phyloP scores from a whole-genome alignment of 495 filamentous ascomycete genomes.

The Penicillium canescens region DNA sequence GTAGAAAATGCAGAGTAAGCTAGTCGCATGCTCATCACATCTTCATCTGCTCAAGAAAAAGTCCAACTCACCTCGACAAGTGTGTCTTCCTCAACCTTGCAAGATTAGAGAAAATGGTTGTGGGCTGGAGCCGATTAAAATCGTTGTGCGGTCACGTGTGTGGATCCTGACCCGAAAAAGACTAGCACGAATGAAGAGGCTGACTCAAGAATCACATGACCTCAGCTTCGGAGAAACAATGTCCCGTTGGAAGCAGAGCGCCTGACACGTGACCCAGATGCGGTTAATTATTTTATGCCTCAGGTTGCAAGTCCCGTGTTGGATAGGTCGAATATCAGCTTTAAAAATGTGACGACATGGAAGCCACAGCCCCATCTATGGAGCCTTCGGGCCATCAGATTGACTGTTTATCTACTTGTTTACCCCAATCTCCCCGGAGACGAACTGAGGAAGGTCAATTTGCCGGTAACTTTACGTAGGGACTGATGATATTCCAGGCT shows the following conservation, averaged over 20 bases:
- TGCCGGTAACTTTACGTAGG: slow-evolving; percentile 3
- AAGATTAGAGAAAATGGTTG: slow-evolving; percentile 35
- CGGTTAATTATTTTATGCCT: neutral
- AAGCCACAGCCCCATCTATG: slow-evolving; percentile 7
- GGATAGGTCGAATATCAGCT: slow-evolving; percentile 7
- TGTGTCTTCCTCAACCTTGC: slow-evolving; percentile 60
- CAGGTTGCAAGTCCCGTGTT: slow-evolving; percentile 12
- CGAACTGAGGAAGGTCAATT: slow-evolving; percentile 10
- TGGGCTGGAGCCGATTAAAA: slow-evolving; percentile 40
- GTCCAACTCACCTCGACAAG: slow-evolving; percentile 52
- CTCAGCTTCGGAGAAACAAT: neutral
- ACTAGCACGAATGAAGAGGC: neutral
- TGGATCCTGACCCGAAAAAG: neutral
- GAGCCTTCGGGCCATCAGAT: slow-evolving; percentile 15
- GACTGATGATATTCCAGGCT: slow-evolving; percentile 2
- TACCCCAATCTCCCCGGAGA: slow-evolving; percentile 22
- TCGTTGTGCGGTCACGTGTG: slow-evolving; percentile 51
- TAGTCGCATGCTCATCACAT: slow-evolving; percentile 9
- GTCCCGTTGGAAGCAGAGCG: neutral
- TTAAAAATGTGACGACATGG: slow-evolving; percentile 6
- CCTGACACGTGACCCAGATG: neutral
- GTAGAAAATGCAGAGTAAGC: neutral
- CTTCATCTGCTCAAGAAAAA: neutral
- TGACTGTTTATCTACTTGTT: slow-evolving; percentile 5
- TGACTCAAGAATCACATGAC: slow-evolving; percentile 6